phyloP scores from a whole-genome alignment of 805 yeast genomes.

The Zygosaccharomyces bailii region DNA sequence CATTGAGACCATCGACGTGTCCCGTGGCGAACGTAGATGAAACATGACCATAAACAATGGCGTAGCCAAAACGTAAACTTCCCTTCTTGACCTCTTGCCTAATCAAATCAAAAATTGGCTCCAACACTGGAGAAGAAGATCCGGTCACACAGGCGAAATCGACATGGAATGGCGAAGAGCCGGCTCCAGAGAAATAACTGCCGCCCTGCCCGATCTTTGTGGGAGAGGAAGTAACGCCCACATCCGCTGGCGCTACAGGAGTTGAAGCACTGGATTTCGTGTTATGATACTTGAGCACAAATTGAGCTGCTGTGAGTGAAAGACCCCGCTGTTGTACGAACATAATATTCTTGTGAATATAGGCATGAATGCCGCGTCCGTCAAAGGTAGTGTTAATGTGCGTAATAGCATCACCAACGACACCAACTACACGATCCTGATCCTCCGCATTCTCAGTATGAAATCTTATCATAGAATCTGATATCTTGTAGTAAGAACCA shows the following conservation, averaged over 20 bases:
- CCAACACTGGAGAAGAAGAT: conserved; percentile 65
- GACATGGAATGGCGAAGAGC: conserved; percentile 25
- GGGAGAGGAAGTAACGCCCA: conserved; percentile 14
- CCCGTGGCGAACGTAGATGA: conserved; percentile 57
- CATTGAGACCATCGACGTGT: conserved; percentile 67
- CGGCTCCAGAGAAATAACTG: conserved; percentile 16
- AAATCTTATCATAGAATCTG: conserved; percentile 73
- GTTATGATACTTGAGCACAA: conserved; percentile 43
- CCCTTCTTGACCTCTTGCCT: conserved; percentile 41
- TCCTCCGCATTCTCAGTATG: conserved; percentile 68
- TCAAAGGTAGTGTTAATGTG: conserved; percentile 75
- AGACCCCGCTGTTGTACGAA: conserved; percentile 66
- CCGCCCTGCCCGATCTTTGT: conserved; percentile 11
- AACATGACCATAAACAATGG: conserved; percentile 57
- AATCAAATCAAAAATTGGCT: conserved; percentile 57
- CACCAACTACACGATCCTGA: conserved; percentile 58
- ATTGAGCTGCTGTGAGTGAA: conserved; percentile 53
- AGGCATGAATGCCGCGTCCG: conserved; percentile 69
- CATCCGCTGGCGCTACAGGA: conserved; percentile 24
- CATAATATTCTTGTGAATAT: conserved; percentile 62
- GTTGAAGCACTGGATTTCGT: conserved; percentile 25
- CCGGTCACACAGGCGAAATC: conserved; percentile 58
- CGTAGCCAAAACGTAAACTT: conserved; percentile 46
- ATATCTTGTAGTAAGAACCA: conserved; percentile 66
- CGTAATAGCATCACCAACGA: conserved; percentile 80